These are phyloP conservation scores for Amborella trichopoda DNA, from an alignment of 164 flowering plant genomes.

Conservation along the genomic window DNA sequence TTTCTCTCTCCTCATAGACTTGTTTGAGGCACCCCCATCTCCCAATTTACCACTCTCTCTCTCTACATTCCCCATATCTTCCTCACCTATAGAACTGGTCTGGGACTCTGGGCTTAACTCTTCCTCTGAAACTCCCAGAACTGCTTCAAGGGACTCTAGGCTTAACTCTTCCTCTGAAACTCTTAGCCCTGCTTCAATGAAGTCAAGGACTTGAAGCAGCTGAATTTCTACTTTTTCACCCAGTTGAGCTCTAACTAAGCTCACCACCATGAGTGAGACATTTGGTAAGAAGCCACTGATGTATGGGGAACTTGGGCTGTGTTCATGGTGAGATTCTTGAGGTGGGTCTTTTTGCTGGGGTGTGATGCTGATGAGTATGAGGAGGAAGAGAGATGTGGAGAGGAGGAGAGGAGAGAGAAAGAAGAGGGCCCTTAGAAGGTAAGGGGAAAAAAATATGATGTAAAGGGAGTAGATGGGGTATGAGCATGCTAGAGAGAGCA, in stretches of 20 bases:
- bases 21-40: constrained; percentile 13
- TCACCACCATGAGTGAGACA: neutral
- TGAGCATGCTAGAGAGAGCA: constrained; percentile 34
- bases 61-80: constrained; percentile 1
- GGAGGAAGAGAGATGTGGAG: constrained; percentile 57
- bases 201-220: neutral
- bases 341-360: constrained; percentile 3
- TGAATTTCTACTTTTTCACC: neutral
- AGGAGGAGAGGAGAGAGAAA: constrained; percentile 73
- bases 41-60: constrained; percentile 17
- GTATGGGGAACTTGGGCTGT: constrained; percentile 9
- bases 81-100: neutral
- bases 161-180: neutral
- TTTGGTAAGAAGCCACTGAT: constrained; percentile 6
- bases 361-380: constrained; percentile 28
- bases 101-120: constrained; percentile 4
- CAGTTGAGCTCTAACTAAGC: neutral
- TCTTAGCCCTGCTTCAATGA: neutral
- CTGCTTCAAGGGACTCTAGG: neutral
- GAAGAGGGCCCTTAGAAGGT: constrained; percentile 48
- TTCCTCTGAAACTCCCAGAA: neutral
- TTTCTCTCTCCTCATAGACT: constrained; percentile 63
- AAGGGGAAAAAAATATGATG: constrained; percentile 73
- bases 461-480: constrained; percentile 65
- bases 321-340: constrained; percentile 15